Conservation (phyloP, 345 rosid species). For the Salix dunnii region DNA sequence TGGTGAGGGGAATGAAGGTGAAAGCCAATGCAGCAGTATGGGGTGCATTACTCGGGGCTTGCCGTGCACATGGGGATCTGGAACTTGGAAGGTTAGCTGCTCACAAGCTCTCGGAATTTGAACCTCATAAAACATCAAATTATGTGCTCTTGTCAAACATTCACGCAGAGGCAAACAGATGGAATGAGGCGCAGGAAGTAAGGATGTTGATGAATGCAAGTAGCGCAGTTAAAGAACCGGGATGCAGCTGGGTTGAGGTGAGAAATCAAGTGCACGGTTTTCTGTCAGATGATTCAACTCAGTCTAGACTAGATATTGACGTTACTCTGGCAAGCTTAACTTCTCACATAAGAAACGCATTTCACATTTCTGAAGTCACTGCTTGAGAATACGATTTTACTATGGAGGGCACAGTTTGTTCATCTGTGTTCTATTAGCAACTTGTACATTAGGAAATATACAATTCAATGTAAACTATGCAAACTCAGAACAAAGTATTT, state of each 20-base stretch:
- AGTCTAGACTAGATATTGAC: background rate
- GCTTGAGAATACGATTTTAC: background rate
- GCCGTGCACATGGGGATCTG: conserved; percentile 10
- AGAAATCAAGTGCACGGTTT: conserved; percentile 14
- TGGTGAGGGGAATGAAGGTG: conserved; percentile 12
- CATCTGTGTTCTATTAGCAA: background rate
- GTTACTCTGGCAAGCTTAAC: conserved; percentile 7
- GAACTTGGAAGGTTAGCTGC: conserved; percentile 19
- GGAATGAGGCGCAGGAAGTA: conserved; percentile 17
- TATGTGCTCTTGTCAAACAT: conserved; percentile 21
- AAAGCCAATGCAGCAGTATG: conserved; percentile 16
- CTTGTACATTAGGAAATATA: background rate
- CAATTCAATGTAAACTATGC: background rate
- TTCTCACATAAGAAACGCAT: conserved; percentile 10
- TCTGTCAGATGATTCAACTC: conserved; percentile 5
- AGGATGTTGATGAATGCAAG: conserved; percentile 14
- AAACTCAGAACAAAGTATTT: background rate
- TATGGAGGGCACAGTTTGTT: background rate
- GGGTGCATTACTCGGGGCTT: conserved; percentile 25
- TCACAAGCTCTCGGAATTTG: conserved; percentile 8
- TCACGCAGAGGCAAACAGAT: conserved; percentile 20
- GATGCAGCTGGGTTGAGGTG: conserved; percentile 27
- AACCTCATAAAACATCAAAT: conserved; percentile 16
- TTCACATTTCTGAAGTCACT: background rate
- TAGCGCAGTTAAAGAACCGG: conserved; percentile 12